Evolutionary conservation across 495 filamentous ascomycete species (phyloP).

Genomic region (Neurospora tetrasperma): DNA sequence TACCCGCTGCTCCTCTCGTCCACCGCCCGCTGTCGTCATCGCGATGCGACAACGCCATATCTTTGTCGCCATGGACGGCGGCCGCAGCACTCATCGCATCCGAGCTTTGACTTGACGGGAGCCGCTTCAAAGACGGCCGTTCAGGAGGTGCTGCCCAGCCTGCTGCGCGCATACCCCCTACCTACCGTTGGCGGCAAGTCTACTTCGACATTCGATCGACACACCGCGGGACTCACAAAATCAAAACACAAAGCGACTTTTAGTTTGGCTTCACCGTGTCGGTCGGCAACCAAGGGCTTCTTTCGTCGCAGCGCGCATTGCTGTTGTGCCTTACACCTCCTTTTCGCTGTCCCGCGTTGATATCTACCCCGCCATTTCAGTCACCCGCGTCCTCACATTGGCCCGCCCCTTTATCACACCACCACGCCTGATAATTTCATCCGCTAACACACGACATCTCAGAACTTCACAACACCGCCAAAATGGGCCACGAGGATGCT

Average conservation of each 20-base stretch:
- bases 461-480: constrained; percentile 34
- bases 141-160: constrained; percentile 10
- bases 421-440: constrained; percentile 7
- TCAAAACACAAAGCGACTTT: neutral
- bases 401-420: constrained; percentile 10
- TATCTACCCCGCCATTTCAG: neutral
- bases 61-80: constrained; percentile 5
- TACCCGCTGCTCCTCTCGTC: neutral
- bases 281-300: neutral
- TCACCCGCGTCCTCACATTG: neutral
- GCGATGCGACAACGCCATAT: constrained; percentile 19
- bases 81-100: constrained; percentile 1
- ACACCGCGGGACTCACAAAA: neutral
- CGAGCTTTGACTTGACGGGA: neutral
- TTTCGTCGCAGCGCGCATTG: neutral
- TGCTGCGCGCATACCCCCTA: constrained; percentile 18
- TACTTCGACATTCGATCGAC: constrained; percentile 1
- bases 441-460: constrained; percentile 22
- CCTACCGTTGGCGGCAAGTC: constrained; percentile 22
- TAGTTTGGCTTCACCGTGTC: neutral
- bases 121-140: neutral
- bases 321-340: neutral
- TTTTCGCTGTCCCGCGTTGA: neutral
- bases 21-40: constrained; percentile 27
- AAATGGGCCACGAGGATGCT: constrained; percentile 98